Percentiles rank a stretch among this genome's conserved stretches.
Conservation (phyloP, 2,329 filamentous ascomycete species). For the Colletotrichum endophyticum region DNA sequence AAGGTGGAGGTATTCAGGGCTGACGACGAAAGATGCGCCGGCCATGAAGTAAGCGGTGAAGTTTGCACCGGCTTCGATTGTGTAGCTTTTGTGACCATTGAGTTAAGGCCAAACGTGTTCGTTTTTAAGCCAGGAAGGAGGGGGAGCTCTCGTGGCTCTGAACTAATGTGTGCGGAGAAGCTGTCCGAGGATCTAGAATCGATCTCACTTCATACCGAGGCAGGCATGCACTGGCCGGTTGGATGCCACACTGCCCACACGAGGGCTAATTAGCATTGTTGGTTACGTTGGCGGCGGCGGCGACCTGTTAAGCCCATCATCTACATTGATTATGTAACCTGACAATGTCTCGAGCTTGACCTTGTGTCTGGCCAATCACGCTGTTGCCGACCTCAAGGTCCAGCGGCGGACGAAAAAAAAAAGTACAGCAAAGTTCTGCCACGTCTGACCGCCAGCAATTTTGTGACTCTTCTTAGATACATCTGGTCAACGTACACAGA, state of each 20-base stretch:
- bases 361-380: background rate
- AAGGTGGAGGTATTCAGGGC: background rate
- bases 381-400: background rate
- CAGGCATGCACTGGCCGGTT: background rate
- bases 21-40: background rate
- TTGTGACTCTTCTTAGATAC: slow-evolving; percentile 8
- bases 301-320: background rate
- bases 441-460: slow-evolving; percentile 5
- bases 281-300: background rate
- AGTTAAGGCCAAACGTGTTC: background rate
- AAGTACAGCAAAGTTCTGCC: slow-evolving; percentile 13
- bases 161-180: background rate
- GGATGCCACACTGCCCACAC: background rate
- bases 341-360: background rate
- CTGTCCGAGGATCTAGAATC: background rate
- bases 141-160: background rate
- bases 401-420: background rate
- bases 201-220: background rate
- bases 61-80: background rate
- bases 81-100: background rate
- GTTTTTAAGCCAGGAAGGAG: background rate
- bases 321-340: background rate
- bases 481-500: background rate
- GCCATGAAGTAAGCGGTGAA: background rate
- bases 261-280: background rate